Conservation (phyloP, 2,329 filamentous ascomycete species). For the Neurospora crassa region DNA sequence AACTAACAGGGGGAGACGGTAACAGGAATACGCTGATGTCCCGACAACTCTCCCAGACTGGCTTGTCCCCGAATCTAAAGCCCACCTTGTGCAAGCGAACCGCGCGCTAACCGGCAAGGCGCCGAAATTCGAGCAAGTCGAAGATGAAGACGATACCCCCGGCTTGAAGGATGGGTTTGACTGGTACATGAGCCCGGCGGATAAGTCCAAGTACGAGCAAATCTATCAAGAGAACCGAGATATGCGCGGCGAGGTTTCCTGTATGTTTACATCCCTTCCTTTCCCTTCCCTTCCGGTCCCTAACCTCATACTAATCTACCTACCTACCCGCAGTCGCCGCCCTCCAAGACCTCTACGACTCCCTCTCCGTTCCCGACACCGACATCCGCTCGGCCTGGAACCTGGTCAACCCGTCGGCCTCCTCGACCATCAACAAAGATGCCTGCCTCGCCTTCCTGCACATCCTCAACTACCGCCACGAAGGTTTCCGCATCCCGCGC, state of each 20-base stretch:
- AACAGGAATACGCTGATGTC: constrained; percentile 81
- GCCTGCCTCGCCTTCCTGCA: constrained; percentile 90
- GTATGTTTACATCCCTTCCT: constrained; percentile 34
- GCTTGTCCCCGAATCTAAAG: constrained; percentile 92
- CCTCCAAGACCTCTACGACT: constrained; percentile 76
- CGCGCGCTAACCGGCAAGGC: constrained; percentile 71
- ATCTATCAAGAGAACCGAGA: constrained; percentile 93
- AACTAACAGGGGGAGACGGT: not conserved
- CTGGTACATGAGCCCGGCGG: constrained; percentile 94
- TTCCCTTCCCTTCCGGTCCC: not conserved
- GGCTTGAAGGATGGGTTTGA: constrained; percentile 95
- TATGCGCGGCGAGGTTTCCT: constrained; percentile 72
- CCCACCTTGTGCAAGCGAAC: constrained; percentile 76
- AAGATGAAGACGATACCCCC: constrained; percentile 66
- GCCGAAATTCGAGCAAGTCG: constrained; percentile 74
- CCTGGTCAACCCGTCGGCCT: constrained; percentile 84
- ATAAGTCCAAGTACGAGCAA: constrained; percentile 91
- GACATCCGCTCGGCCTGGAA: constrained; percentile 94
- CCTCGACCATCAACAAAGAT: constrained; percentile 82
- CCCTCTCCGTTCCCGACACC: constrained; percentile 61
- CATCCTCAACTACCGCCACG: constrained; percentile 91
- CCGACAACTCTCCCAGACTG: constrained; percentile 81
- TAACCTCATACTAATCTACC: not conserved
- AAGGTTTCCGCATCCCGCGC: constrained; percentile 88
- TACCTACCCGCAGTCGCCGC: constrained; percentile 50